Conservation (phyloP, 2,329 filamentous ascomycete species). For the Uncinocarpus reesii region DNA sequence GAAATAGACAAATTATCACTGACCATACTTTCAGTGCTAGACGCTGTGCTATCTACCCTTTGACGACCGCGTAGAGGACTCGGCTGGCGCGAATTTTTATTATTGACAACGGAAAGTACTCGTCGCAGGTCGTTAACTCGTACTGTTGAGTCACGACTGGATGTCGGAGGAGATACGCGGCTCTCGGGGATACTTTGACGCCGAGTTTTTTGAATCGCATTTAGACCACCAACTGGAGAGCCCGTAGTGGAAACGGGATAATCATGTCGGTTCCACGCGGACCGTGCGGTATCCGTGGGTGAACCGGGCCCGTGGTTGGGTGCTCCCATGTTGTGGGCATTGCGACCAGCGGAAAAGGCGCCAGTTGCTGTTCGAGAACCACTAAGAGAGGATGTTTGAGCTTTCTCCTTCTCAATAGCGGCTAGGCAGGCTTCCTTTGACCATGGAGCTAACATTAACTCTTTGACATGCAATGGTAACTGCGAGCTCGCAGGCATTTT, state of each 20-base stretch:
- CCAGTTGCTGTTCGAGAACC: slow-evolving; percentile 59
- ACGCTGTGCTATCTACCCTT: slow-evolving; percentile 27
- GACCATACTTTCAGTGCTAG: slow-evolving; percentile 39
- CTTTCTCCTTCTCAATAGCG: slow-evolving; percentile 54
- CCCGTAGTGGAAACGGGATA: slow-evolving; percentile 17
- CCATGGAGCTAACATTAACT: slow-evolving; percentile 73
- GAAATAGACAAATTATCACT: slow-evolving; percentile 32
- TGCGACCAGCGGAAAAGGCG: slow-evolving; percentile 19
- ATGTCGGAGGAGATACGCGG: slow-evolving; percentile 21
- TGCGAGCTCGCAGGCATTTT: slow-evolving; percentile 38
- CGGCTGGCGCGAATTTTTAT: slow-evolving; percentile 26
- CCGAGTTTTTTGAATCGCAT: slow-evolving; percentile 25
- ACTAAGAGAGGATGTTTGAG: slow-evolving; percentile 62
- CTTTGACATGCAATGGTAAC: slow-evolving; percentile 56
- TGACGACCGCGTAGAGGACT: slow-evolving; percentile 37
- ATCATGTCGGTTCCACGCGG: slow-evolving; percentile 18
- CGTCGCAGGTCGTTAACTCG: slow-evolving; percentile 41
- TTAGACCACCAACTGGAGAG: slow-evolving; percentile 20
- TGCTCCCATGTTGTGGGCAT: slow-evolving; percentile 21
- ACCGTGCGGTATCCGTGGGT: slow-evolving; percentile 21
- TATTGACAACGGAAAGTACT: slow-evolving; percentile 36
- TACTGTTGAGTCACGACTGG: slow-evolving; percentile 37
- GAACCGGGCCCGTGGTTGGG: slow-evolving; percentile 28
- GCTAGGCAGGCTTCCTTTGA: slow-evolving; percentile 62
- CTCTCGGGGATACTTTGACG: slow-evolving; percentile 28